Conservation (phyloP, 208 protist species). For the Crithidia brevicula region DNA sequence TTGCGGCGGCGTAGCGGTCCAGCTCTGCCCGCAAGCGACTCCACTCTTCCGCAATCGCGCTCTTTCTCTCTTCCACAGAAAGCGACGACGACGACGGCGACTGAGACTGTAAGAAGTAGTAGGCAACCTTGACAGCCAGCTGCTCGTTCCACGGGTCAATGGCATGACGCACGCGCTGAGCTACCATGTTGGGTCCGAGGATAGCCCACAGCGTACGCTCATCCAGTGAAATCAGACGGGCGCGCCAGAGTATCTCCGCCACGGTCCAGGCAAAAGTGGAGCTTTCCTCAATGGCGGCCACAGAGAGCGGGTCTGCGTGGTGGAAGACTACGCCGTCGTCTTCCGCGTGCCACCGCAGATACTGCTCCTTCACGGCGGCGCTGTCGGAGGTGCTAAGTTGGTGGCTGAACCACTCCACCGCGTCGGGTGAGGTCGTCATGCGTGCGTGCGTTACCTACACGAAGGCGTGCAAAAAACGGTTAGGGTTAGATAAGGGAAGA, state of each 20-base stretch:
- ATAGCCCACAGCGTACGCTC: constrained; percentile 79
- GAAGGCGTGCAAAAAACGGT: too few relatives aligned
- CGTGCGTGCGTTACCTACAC: too few relatives aligned
- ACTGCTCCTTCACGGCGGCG: constrained; percentile 62
- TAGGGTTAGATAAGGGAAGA: too few relatives aligned
- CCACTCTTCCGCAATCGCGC: background rate
- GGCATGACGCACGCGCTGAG: constrained; percentile 23
- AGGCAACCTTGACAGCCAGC: constrained; percentile 74
- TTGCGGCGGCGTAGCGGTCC: constrained; percentile 35
- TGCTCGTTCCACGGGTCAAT: constrained; percentile 87
- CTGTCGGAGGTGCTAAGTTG: constrained; percentile 56
- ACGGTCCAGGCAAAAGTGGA: constrained; percentile 28
- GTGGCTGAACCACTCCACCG: constrained; percentile 40
- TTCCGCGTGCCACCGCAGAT: constrained; percentile 39
- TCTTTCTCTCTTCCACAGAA: background rate
- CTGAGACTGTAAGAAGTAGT: constrained; percentile 37
- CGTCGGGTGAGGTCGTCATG: constrained; percentile 4
- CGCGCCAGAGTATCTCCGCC: constrained; percentile 34
- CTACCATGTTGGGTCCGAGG: constrained; percentile 39
- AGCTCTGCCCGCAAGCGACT: constrained; percentile 29
- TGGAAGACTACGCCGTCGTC: constrained; percentile 2
- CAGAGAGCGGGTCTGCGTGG: constrained; percentile 21
- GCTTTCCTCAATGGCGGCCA: background rate
- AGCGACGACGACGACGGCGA: too few relatives aligned
- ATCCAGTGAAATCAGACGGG: constrained; percentile 70